Conservation (phyloP, 1,139 yeast genomes). For the Petasospora fabianii region DNA sequence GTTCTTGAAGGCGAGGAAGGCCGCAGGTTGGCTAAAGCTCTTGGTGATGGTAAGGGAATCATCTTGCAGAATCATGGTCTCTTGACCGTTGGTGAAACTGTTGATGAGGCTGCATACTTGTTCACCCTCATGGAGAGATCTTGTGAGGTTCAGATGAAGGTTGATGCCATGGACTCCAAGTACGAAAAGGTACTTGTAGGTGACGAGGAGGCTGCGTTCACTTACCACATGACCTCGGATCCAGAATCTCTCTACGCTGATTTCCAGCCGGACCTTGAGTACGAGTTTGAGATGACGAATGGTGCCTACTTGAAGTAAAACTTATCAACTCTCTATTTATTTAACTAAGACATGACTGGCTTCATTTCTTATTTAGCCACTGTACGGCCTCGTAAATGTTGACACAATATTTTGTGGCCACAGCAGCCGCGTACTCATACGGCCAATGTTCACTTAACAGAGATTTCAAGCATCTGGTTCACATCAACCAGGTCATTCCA, state of each 20-base stretch:
- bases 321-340: not conserved
- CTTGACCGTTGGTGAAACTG: constrained; percentile 70
- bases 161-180: constrained; percentile 46
- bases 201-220: constrained; percentile 70
- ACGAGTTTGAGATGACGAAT: constrained; percentile 35
- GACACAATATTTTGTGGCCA: too few relatives aligned
- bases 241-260: constrained; percentile 69
- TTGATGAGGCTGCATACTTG: constrained; percentile 79
- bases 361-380: too few relatives aligned
- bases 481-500: too few relatives aligned
- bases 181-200: constrained; percentile 39
- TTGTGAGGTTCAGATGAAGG: constrained; percentile 70
- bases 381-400: too few relatives aligned
- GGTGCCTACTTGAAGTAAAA: constrained; percentile 27
- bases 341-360: not conserved
- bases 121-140: constrained; percentile 65
- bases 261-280: constrained; percentile 62
- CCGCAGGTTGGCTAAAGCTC: constrained; percentile 56
- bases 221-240: constrained; percentile 57
- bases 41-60: constrained; percentile 57
- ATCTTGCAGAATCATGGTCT: constrained; percentile 79
- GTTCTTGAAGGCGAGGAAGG: constrained; percentile 78
- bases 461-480: too few relatives aligned
- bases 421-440: too few relatives aligned
- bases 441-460: too few relatives aligned